A percentile compares a stretch with the other conserved stretches of the same genome.
These are phyloP conservation scores for Didymella segeticola DNA, from an alignment of 2,329 filamentous ascomycete genomes.

Conservation along the genomic window DNA sequence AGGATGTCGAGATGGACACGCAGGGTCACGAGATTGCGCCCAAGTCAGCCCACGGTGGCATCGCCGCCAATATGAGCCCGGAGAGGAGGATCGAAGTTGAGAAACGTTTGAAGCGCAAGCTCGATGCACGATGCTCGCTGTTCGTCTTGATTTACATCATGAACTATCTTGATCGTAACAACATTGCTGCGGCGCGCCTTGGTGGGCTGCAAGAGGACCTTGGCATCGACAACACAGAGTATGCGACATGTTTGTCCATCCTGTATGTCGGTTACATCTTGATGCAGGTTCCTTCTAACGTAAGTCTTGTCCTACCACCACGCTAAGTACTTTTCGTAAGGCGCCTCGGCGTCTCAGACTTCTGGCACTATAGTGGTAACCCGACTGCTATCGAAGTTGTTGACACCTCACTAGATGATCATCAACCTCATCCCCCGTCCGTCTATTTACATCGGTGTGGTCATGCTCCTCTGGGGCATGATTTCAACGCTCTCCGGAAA, in stretches of 20 bases:
- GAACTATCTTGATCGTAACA: conserved; percentile 45
- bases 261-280: conserved; percentile 29
- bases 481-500: conserved; percentile 47
- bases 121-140: conserved; percentile 41
- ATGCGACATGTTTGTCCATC: conserved; percentile 44
- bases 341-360: too few species aligned
- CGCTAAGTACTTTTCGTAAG: too few species aligned
- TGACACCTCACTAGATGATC: conserved; percentile 38
- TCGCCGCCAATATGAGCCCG: conserved; percentile 37
- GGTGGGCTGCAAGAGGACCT: conserved; percentile 44
- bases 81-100: conserved; percentile 41
- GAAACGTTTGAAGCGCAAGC: conserved; percentile 45
- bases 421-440: conserved; percentile 48
- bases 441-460: conserved; percentile 44
- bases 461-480: conserved; percentile 51
- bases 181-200: conserved; percentile 45
- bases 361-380: too few species aligned
- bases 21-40: conserved; percentile 14
- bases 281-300: not conserved
- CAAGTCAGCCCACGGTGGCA: conserved; percentile 8
- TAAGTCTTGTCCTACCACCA: not conserved
- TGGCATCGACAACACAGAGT: conserved; percentile 38
- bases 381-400: too few species aligned
- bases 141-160: conserved; percentile 49
- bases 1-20: conserved; percentile 8